Base-by-base conservation (phyloP, 371 early-diverging fungal species). In the Mortierella polycephala region DNA sequence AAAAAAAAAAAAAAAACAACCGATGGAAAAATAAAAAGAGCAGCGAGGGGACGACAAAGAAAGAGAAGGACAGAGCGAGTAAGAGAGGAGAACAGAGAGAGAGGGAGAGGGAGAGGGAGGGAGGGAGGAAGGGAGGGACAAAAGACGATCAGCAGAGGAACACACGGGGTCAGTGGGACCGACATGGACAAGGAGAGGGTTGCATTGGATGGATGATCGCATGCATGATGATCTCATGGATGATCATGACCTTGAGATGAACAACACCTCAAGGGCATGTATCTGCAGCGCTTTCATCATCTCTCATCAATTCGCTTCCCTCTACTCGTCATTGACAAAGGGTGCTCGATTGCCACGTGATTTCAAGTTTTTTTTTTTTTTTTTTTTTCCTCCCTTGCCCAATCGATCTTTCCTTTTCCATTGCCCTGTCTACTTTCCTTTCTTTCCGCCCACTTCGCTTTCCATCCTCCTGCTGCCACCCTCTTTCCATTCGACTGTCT, bases 361-460 rank as follows among this genome's bases (percentile, higher is more conserved):
- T n/a, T 7, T 30, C 57, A 0, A 47, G n/a, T 55, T 60, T 40
- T 42, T 44, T 59, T 37, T 63, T 62, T 52, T 42, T 42, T 45
- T 57, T 55, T 37, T 30, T 23, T 14, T 58, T 7, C 57, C 47
- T 42, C 56, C 30, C 23, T 20, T 12, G 7, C 53, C 39, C 42
- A 21, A n/a, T 58, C n/a, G 18, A 44, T 49, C 30, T 23, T 14
- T 40, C 52, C 59, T 44, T 23, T 40, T 16, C 23, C 56, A 40
- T 14, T 20, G 21, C 11, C 11, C 57, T 30, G 10, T 44, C 41
- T 37, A 18, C 37, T 44, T 37, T 20, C 40, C 20, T 42, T 20
- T 16, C 47, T 45, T 42, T 40, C 40, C n/a, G n/a, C 50, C 49
- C 40, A 49, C 39, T 47, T 39, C 11, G 6, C 60, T 7, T 7